A percentile compares a stretch with the other conserved stretches of the same genome.
phyloP scores from a whole-genome alignment of 768 basidiomycete genomes.

The Panus rudis region DNA sequence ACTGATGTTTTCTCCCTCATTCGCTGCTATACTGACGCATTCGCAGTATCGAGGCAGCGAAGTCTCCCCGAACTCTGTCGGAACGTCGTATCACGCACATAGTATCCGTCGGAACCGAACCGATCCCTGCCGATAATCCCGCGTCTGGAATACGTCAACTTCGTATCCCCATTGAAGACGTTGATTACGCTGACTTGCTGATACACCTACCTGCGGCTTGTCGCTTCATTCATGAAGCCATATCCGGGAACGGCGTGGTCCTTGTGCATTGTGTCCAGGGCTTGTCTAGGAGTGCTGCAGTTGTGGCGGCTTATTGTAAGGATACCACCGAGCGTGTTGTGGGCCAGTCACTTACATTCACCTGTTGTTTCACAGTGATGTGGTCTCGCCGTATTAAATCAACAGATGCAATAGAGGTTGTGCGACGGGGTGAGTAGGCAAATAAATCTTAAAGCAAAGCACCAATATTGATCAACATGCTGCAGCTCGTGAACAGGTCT shows the following conservation, averaged over 20 bases:
- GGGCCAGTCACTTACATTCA: constrained; percentile 10
- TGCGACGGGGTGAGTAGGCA: constrained; percentile 55
- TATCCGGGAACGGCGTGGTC: constrained; percentile 45
- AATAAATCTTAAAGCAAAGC: too few species aligned
- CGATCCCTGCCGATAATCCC: constrained; percentile 63
- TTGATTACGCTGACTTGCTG: constrained; percentile 49
- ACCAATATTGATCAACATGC: too few species aligned
- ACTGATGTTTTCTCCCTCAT: constrained; percentile 14
- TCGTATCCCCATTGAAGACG: constrained; percentile 54
- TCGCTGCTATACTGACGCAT: background rate
- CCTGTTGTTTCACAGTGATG: constrained; percentile 46
- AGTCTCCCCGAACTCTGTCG: constrained; percentile 61
- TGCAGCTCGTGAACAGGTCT: constrained; percentile 67
- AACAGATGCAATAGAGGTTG: constrained; percentile 51
- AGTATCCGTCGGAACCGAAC: constrained; percentile 68
- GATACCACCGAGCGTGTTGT: constrained; percentile 4
- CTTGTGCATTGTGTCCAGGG: constrained; percentile 74
- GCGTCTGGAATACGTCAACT: constrained; percentile 64
- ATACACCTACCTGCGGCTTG: constrained; percentile 57
- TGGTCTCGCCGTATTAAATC: constrained; percentile 47
- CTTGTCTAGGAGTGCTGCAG: constrained; percentile 61
- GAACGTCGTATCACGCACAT: constrained; percentile 77
- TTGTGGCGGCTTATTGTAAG: constrained; percentile 74
- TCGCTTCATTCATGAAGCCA: constrained; percentile 54
- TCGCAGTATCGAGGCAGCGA: constrained; percentile 59